Evolutionary conservation across 495 filamentous ascomycete species (phyloP), one percentile per base, ranked within the genome.

Genomic region (Haplographium delicatum): DNA sequence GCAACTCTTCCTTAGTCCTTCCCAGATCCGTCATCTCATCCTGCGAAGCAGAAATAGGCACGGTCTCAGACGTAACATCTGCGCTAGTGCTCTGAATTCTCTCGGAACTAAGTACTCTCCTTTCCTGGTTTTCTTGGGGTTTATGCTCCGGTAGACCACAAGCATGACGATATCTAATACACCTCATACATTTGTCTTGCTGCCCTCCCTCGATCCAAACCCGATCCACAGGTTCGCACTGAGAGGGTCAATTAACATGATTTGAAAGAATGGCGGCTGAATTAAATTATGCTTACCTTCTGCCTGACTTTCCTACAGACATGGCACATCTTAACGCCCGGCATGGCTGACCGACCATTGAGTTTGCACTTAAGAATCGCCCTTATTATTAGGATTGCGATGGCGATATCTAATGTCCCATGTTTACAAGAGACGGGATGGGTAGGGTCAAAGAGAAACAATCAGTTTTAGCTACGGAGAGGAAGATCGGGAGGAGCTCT

Each of bases 101-200:
- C 15, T 19, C 9, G n/a, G 6, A 5, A 5, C n/a, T 3, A 20
- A 8, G 9, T 39, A 5, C 2, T 20, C 35, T 25, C 5, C n/a
- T 4, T 15, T 5, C 40, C 15, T 31, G 28, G 28, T 7, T n/a
- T 31, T 31, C 28, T 31, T 31, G 7, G 28, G 28, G n/a, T n/a
- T n/a, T n/a, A n/a, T n/a, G n/a, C n/a, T n/a, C n/a, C 28, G 28
- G 28, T 5, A 23, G 40, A 8, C 40, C 40, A 13, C 40, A 43
- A 3, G 10, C 1, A 43, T 43, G 40, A 25, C 26, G 23, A 18
- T 20, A 43, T n/a, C 11, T 19, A 8, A 22, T 24, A n/a, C 40
- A 43, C 15, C 40, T 43, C 22, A 24, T 23, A 43, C 40, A 43
- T 18, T 43, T 43, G 10, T 43, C 20, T 26, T 43, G 19, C 26